Evolutionary conservation across 345 rosid species (phyloP), one percentile per base, ranked within the genome.

Genomic region (Heritiera littoralis): DNA sequence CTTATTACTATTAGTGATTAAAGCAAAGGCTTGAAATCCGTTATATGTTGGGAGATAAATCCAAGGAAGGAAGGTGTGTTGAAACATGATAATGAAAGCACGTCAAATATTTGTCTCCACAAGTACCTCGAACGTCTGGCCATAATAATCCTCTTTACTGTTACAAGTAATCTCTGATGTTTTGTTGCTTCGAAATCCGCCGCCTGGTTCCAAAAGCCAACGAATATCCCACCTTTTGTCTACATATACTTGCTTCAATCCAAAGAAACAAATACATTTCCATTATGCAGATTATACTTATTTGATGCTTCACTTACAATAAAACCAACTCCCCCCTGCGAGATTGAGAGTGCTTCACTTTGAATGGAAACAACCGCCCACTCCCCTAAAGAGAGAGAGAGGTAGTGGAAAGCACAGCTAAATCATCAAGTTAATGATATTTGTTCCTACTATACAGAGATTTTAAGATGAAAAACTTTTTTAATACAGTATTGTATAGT

Each of bases 171-270:
- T 56, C 51, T 74, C 12, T 35, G 77, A 74, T 56, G 49, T 52
- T 59, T 20, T 75, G 1, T 41, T 41, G 69, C 72, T 41, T 23
- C 56, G 30, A 60, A 75, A 61, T 23, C 68, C 56, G 58, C 28
- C 58, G 54, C 45, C 60, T 75, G 67, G 6, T 15, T 75, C 52
- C 78, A 60, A 75, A 43, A 43, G 23, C 11, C n/a, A 68, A 11
- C 1, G 5, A 3, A 23, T 20, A 35, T 20, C 56, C 41, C 45
- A 6, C 17, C 38, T 35, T 35, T 60, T 60, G 48, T 64, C 48
- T 9, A 32, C 10, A 35, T 17, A 7, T 4, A 66, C 38, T 51
- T 76, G 23, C 69, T 60, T 75, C 1, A 23, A 12, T 40, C 43
- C 78, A 45, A 43, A 46, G 54, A 43, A 43, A 60, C 68, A 43